Conservation (phyloP, 2,329 filamentous ascomycete species). For the Microdochium bolleyi region DNA sequence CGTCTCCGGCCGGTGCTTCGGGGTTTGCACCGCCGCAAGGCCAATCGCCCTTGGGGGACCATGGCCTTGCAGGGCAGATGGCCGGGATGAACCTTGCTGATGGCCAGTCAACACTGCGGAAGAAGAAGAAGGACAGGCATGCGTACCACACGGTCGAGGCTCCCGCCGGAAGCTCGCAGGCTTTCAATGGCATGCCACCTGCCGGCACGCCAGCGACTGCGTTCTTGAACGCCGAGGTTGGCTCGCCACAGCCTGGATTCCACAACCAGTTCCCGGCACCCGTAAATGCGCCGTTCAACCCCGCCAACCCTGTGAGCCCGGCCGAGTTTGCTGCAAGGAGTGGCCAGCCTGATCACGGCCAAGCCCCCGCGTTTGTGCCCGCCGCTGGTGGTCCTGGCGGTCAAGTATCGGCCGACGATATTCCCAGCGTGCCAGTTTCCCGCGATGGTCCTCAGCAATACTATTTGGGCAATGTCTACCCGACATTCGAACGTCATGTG, state of each 20-base stretch:
- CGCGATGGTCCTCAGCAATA: slow-evolving; percentile 76
- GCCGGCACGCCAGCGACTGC: slow-evolving; percentile 44
- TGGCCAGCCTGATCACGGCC: slow-evolving; percentile 23
- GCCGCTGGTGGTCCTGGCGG: slow-evolving; percentile 60
- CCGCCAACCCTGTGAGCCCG: slow-evolving; percentile 29
- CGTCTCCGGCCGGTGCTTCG: slow-evolving; percentile 20
- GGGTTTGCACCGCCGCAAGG: slow-evolving; percentile 22
- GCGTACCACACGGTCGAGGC: slow-evolving; percentile 83
- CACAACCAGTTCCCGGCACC: slow-evolving; percentile 57
- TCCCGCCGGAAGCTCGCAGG: slow-evolving; percentile 56
- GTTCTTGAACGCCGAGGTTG: slow-evolving; percentile 50
- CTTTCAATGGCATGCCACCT: slow-evolving; percentile 61
- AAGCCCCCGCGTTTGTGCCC: slow-evolving; percentile 38
- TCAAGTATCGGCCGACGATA: slow-evolving; percentile 81
- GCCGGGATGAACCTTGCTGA: slow-evolving; percentile 63
- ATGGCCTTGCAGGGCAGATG: slow-evolving; percentile 61
- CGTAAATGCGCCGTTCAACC: slow-evolving; percentile 42
- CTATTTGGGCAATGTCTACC: slow-evolving; percentile 82
- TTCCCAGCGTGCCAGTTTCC: slow-evolving; percentile 82
- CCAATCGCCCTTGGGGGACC: slow-evolving; percentile 11
- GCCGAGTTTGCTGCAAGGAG: slow-evolving; percentile 38
- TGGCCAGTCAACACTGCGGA: slow-evolving; percentile 44
- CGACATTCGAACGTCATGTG: slow-evolving; percentile 89
- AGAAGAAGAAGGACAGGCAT: slow-evolving; percentile 91
- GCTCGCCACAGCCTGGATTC: slow-evolving; percentile 32